Evolutionary conservation across 2,329 filamentous ascomycete species (phyloP).

Genomic region (Xylaria sp.): DNA sequence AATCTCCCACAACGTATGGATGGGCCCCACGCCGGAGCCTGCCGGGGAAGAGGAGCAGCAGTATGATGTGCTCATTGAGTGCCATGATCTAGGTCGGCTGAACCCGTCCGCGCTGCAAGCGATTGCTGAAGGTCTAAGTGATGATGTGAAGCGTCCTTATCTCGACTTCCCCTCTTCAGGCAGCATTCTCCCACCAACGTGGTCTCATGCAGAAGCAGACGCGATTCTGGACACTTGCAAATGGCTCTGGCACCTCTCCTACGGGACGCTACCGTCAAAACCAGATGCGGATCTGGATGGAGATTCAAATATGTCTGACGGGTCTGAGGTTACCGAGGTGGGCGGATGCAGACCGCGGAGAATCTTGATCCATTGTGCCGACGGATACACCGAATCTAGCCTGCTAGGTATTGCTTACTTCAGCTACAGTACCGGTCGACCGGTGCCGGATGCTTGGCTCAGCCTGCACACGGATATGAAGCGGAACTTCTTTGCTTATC

Average conservation of each 20-base stretch:
- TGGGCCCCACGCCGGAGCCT: constrained; percentile 82
- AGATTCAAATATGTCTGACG: constrained; percentile 47
- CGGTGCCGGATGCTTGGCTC: constrained; percentile 86
- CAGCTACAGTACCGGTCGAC: constrained; percentile 83
- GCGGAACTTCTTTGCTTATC: constrained; percentile 96
- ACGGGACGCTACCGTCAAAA: constrained; percentile 56
- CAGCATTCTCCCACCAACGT: constrained; percentile 84
- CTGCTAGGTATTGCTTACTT: constrained; percentile 88
- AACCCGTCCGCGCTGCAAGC: constrained; percentile 68
- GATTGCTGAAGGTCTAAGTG: constrained; percentile 59
- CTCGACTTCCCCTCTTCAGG: constrained; percentile 92
- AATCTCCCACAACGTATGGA: constrained; percentile 86
- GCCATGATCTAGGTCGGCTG: constrained; percentile 80
- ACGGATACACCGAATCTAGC: constrained; percentile 95
- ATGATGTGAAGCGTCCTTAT: constrained; percentile 43
- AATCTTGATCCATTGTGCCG: constrained; percentile 88
- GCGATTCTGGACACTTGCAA: constrained; percentile 83
- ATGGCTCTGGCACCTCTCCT: constrained; percentile 85
- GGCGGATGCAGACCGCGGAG: constrained; percentile 56
- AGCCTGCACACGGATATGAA: constrained; percentile 76
- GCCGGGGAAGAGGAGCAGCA: constrained; percentile 57
- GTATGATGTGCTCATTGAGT: constrained; percentile 89
- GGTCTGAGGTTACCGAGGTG: constrained; percentile 36
- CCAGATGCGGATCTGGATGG: constrained; percentile 41
- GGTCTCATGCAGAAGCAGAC: constrained; percentile 81